Evolutionary conservation across 345 rosid species (phyloP), one percentile per base, ranked within the genome.

Genomic region (Dovyalis caffra): DNA sequence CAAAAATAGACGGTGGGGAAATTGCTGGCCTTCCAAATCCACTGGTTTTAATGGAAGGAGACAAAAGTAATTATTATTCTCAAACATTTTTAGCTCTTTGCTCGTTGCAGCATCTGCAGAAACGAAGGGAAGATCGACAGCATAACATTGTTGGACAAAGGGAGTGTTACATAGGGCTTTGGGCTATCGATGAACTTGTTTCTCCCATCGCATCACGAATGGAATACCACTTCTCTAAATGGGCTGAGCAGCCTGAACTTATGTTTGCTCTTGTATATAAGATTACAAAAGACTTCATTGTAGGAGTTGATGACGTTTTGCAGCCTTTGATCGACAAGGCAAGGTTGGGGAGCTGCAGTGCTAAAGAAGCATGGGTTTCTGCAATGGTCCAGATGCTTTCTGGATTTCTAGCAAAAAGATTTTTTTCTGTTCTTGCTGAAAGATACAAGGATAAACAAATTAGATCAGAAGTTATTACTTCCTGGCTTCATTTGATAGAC

Each of bases 341-440:
- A 60, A 82, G 86, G 78, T 78, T 92, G 73, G 76, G 43, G 28
- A 85, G 87, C 74, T 88, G 76, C 57, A 90, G 95, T 82, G 97
- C 90, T 70, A 87, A 84, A 76, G 97, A 90, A 79, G 95, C 91
- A 68, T 92, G 93, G 97, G 92, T 92, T 71, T 88, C 89, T 49
- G 90, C 92, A 12, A 89, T 89, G 92, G 89, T 88, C 58, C 86
- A 82, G 74, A 80, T 89, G 87, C 84, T 88, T 63, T 89, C 92
- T 14, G 80, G 74, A 15, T 92, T 89, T 84, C 79, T 92, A 62
- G 84, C 78, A 76, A 89, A 83, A 62, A 80, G 28, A 3, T 77
- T 85, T 28, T 86, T 92, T 72, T 88, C 93, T 68, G 66, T 68
- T 29, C 89, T 86, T 68, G 82, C 73, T 68, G 88, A 84, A 68